Evolutionary conservation across 306 rosid species (phyloP).

Genomic region (Argentina anserina): DNA sequence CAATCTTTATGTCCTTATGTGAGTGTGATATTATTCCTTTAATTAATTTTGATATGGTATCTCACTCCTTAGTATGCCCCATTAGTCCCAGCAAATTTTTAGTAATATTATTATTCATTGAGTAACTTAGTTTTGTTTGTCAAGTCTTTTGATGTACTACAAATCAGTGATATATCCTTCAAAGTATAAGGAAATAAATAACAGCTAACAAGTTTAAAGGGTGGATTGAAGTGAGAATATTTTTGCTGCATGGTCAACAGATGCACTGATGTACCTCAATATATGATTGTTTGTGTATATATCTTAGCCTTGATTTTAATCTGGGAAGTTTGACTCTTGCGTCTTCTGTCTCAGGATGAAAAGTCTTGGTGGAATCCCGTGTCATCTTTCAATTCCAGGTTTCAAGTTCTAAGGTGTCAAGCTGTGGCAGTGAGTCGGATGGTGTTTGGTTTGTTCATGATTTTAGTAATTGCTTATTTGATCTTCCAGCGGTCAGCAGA

Average conservation of each 20-base stretch:
- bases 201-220: not conserved
- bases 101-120: not conserved
- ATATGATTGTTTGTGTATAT: not conserved
- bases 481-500: constrained; percentile 56
- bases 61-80: not conserved
- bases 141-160: not conserved
- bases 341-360: constrained; percentile 42
- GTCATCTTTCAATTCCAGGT: constrained; percentile 41
- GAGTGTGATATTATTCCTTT: not conserved
- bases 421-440: constrained; percentile 58
- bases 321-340: not conserved
- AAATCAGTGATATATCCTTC: not conserved
- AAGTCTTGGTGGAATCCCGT: constrained; percentile 64
- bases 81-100: not conserved
- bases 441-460: constrained; percentile 59
- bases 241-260: not conserved
- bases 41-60: not conserved
- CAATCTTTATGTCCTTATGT: not conserved
- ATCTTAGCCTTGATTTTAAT: not conserved
- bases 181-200: not conserved
- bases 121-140: not conserved
- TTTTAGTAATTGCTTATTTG: constrained; percentile 47
- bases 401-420: constrained; percentile 50
- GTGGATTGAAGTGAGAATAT: not conserved
- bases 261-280: not conserved